Evolutionary conservation across 1,139 yeast species (phyloP).

Genomic region (Blastobotrys proliferans): DNA sequence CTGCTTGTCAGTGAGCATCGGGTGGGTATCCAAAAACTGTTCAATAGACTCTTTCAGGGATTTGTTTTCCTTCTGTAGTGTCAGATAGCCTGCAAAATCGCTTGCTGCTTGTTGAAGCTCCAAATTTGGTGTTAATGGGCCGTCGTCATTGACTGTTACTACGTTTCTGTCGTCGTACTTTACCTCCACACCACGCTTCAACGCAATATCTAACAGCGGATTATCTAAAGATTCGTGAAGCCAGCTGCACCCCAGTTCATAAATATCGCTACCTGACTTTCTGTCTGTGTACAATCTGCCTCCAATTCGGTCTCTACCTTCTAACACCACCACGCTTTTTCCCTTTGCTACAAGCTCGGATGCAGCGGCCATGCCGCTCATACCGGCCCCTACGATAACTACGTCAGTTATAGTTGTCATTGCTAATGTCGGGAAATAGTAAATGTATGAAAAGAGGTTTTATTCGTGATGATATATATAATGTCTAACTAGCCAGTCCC

Average conservation of each 20-base stretch:
- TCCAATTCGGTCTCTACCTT: conserved; percentile 57
- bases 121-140: conserved; percentile 34
- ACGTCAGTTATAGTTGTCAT: conserved; percentile 19
- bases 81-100: conserved; percentile 61
- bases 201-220: conserved; percentile 38
- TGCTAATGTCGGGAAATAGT: no score
- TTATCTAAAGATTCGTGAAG: conserved; percentile 77
- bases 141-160: conserved; percentile 32
- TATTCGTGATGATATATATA: background rate
- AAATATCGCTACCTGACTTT: conserved; percentile 25
- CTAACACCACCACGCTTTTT: conserved; percentile 46
- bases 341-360: conserved; percentile 47
- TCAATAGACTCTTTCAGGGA: conserved; percentile 50
- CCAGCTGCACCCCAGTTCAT: conserved; percentile 85
- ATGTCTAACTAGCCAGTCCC: no score
- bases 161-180: conserved; percentile 46
- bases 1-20: conserved; percentile 44
- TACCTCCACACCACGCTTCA: conserved; percentile 28
- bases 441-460: background rate
- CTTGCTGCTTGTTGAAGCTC: conserved; percentile 46
- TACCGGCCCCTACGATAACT: conserved; percentile 63
- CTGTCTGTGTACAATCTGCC: conserved; percentile 40
- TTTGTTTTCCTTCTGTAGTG: conserved; percentile 46
- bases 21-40: conserved; percentile 45
- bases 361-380: conserved; percentile 78